A percentile compares a stretch with the other conserved stretches of the same genome.
Evolutionary conservation across 345 rosid genomes (phyloP).

Genomic region (Psidium friedrichsthalianum): DNA sequence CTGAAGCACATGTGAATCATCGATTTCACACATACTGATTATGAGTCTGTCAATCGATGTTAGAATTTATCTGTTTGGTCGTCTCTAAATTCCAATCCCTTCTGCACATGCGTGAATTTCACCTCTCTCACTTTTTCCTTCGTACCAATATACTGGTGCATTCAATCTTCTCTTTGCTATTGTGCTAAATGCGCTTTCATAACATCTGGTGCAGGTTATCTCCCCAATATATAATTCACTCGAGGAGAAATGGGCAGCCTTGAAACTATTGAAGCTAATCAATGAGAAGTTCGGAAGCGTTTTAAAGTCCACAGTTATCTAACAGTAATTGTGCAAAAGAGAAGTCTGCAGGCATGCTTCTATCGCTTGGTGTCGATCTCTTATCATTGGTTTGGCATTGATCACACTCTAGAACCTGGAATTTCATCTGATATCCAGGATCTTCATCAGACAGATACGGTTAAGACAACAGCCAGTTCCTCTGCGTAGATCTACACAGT

Average conservation of each 20-base stretch:
- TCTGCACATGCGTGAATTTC: background rate
- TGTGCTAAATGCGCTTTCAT: conserved; percentile 2
- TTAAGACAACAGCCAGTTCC: conserved; percentile 40
- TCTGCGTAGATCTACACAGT: conserved; percentile 64
- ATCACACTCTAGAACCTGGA: conserved; percentile 49
- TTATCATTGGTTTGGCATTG: conserved; percentile 56
- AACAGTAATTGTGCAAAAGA: conserved; percentile 66
- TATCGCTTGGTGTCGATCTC: conserved; percentile 82
- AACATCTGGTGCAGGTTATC: conserved; percentile 34
- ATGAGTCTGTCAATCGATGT: background rate
- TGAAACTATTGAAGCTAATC: conserved; percentile 72
- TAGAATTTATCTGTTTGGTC: background rate
- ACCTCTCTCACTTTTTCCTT: background rate
- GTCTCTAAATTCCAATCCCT: background rate
- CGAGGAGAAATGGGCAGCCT: conserved; percentile 65
- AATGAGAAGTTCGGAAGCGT: conserved; percentile 85
- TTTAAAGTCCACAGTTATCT: conserved; percentile 84
- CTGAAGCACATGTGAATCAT: background rate
- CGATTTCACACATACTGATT: background rate
- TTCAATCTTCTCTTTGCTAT: background rate
- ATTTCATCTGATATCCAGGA: conserved; percentile 29
- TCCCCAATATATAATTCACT: conserved; percentile 50
- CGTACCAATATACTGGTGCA: background rate
- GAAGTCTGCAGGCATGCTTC: conserved; percentile 93
- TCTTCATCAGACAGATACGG: conserved; percentile 19